Base-by-base conservation (phyloP, 192 early-diverging fungal genomes). In the Gonapodya prolifera region DNA sequence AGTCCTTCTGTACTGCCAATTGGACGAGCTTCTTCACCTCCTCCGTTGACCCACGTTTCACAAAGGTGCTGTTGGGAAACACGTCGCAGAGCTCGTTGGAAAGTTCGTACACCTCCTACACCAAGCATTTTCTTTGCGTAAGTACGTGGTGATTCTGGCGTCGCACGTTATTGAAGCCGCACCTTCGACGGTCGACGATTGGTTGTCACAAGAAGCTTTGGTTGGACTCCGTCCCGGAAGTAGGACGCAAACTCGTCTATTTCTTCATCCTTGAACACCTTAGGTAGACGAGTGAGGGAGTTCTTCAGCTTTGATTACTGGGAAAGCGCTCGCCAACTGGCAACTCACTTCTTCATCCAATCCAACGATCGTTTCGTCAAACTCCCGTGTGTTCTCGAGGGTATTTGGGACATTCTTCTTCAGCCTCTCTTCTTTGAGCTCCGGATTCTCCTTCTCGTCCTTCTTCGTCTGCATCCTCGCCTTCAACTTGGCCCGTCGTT, bases 161-260 rank as follows among this genome's bases (percentile, higher is more conserved):
- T 30, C n/a, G 69, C 31, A 23, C 33, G 70, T 30, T 35, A 2
- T 29, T 29, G 28, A 2, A 35, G 30, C 69, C 81, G 77, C 85
- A 91, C 90, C 33, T 86, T 80, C 33, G 87, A 86, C 30, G 89
- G 84, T 33, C 88, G 78, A 78, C 89, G 91, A 78, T 86, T 91
- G 23, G 98, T 97, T 16, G 98, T 99, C 2, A 99, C 87, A 23
- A 98, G 83, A 35, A 99, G 90, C 85, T 99, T 99, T 71, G 98
- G 95, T 69, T 88, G 80, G 69, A 91, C 78, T 30, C 96, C 96
- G 69, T 87, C 87, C 70, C 76, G 79, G 82, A 98, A 99, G 83
- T 97, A 98, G 79, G 87, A 78, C 0, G 95, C 89, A 87, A 89
- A 88, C 76, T 89, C 88, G 77, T 89, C 88, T 35, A 82, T 85